Evolutionary conservation across 768 basidiomycete genomes (phyloP).

Genomic region (Auricularia sp.): DNA sequence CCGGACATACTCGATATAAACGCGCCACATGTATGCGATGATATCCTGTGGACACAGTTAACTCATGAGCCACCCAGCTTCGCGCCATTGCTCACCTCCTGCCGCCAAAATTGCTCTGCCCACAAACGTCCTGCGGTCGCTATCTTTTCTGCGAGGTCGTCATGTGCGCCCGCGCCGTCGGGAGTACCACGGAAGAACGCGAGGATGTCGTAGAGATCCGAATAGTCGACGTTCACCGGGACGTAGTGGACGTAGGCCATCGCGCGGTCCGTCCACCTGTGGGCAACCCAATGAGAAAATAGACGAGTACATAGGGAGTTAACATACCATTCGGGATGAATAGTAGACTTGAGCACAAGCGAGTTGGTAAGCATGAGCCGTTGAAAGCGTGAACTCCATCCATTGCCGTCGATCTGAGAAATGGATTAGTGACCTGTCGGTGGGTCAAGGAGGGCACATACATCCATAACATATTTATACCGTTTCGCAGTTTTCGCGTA

Average conservation of each 20-base stretch:
- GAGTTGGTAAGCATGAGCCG: slow-evolving; percentile 52
- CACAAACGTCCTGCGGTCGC: slow-evolving; percentile 46
- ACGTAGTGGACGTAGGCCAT: slow-evolving; percentile 69
- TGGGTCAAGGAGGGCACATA: neutral
- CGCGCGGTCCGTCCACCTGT: slow-evolving; percentile 45
- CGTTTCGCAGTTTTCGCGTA: slow-evolving; percentile 37
- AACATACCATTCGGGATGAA: slow-evolving; percentile 62
- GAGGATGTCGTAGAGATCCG: slow-evolving; percentile 59
- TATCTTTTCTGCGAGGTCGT: slow-evolving; percentile 46
- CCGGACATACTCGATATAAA: slow-evolving; percentile 45
- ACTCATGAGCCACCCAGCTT: slow-evolving; percentile 51
- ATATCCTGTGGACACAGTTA: slow-evolving; percentile 17
- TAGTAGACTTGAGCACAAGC: slow-evolving; percentile 56
- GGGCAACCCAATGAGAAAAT: neutral
- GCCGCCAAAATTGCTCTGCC: slow-evolving; percentile 49
- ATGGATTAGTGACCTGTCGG: slow-evolving; percentile 4
- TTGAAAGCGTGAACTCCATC: slow-evolving; percentile 64
- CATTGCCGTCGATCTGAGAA: slow-evolving; percentile 19
- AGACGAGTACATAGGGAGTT: neutral
- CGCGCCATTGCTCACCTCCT: slow-evolving; percentile 30
- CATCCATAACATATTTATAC: slow-evolving; percentile 51
- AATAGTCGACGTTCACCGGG: slow-evolving; percentile 51
- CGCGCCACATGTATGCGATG: slow-evolving; percentile 19
- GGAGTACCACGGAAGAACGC: slow-evolving; percentile 63
- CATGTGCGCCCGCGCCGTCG: slow-evolving; percentile 39